Evolutionary conservation across 805 yeast species (phyloP).

Genomic region (Candida koratica): DNA sequence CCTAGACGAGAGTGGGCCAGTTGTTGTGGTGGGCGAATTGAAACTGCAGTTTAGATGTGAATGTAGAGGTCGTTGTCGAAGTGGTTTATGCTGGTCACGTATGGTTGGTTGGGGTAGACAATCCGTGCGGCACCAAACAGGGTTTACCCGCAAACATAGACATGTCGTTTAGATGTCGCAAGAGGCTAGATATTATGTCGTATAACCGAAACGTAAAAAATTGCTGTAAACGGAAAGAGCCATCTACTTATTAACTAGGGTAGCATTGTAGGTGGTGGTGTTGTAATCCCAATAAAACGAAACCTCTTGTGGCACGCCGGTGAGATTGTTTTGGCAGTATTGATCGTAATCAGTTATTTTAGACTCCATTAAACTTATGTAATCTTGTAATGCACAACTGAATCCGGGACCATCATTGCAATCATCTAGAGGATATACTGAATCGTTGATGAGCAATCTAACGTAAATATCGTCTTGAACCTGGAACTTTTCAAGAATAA

Average conservation of each 20-base stretch:
- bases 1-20: too few species aligned
- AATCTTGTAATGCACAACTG: conserved; percentile 35
- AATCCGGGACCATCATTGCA: conserved; percentile 41
- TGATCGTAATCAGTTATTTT: conserved; percentile 19
- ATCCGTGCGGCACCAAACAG: too few species aligned
- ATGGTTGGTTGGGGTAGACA: too few species aligned
- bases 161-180: too few species aligned
- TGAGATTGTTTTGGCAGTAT: conserved; percentile 22
- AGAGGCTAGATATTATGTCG: too few species aligned
- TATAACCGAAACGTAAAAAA: too few species aligned
- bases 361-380: conserved; percentile 16
- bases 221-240: not conserved
- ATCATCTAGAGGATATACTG: conserved; percentile 33
- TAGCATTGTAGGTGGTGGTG: conserved; percentile 3
- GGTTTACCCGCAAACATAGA: too few species aligned
- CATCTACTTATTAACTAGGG: conserved; percentile 1
- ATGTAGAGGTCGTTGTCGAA: too few species aligned
- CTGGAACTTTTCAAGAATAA: conserved; percentile 32
- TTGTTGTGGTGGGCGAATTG: conserved; percentile 1
- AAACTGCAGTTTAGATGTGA: too few species aligned
- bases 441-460: conserved; percentile 36
- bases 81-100: too few species aligned
- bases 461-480: conserved; percentile 29
- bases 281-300: conserved; percentile 35
- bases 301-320: conserved; percentile 22